Evolutionary conservation across 2,329 filamentous ascomycete species (phyloP), one percentile per base, ranked within the genome.

Genomic region (Ustilaginoidea virens): DNA sequence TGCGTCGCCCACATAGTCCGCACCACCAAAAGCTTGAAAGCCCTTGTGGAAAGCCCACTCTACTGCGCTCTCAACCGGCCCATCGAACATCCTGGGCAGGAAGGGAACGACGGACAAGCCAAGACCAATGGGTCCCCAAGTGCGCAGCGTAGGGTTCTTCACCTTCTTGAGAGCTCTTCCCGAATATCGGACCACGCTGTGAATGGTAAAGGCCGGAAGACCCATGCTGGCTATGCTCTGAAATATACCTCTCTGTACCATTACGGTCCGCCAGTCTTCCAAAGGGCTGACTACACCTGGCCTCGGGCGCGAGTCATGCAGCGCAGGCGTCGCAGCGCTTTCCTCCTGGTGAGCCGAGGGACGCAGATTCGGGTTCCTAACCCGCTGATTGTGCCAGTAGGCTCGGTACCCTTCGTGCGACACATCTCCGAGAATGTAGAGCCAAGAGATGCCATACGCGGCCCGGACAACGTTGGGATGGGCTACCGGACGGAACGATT

Each of bases 401-500:
- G 87, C 78, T 49, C 94, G 93, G 62, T 93, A 96, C 5, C 90
- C 87, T 53, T 98, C 90, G 48, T 94, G 77, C 19, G 69, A 66
- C 27, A 96, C 87, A 47, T 98, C 90, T 27, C 90, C 87, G 10
- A 85, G 55, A 14, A 98, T 69, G 47, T 98, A 98, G 8, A 80
- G 63, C 90, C 90, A 96, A 2, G 82, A 92, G 23, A 98, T 62
- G 27, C 72, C 87, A 48, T 98, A 98, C 5, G 90, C 90, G 27
- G 71, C 63, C 34, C 77, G 71, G 8, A 98, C 79, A 3, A 92
- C 57, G 44, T 66, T 74, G 0, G 85, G 87, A 48, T 94, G 86
- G 4, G 87, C 86, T 22, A 98, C 69, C 0, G 90, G 90, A 2
- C 90, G 74, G 56, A 98, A 98, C 0, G 81, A 92, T 55, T 98